Conservation (phyloP, 2,329 filamentous ascomycete species). For the Verticillium longisporum region DNA sequence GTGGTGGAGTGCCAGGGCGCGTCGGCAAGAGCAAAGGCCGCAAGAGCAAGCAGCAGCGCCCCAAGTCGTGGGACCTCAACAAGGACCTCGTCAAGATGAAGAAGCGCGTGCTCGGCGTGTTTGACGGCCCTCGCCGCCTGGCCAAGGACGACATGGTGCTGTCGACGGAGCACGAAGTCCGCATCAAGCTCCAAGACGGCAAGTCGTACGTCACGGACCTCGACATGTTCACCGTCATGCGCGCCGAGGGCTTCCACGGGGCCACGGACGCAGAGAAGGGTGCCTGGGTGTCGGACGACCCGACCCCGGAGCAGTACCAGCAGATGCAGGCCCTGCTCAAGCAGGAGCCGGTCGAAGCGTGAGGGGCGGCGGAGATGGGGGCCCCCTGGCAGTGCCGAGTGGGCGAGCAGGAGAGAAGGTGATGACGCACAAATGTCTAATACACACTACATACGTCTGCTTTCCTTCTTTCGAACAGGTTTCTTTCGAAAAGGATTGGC, state of each 20-base stretch:
- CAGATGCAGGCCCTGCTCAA: slow-evolving; percentile 43
- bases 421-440: background rate
- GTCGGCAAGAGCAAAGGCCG: slow-evolving; percentile 58
- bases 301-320: slow-evolving; percentile 53
- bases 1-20: slow-evolving; percentile 57
- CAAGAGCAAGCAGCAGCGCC: slow-evolving; percentile 91
- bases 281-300: slow-evolving; percentile 70
- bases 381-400: background rate
- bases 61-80: slow-evolving; percentile 86
- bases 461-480: background rate
- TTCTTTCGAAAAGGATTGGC: background rate
- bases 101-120: slow-evolving; percentile 91
- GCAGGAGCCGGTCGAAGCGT: background rate
- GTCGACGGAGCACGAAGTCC: slow-evolving; percentile 88
- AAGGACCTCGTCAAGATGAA: slow-evolving; percentile 96
- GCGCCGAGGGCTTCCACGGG: slow-evolving; percentile 75
- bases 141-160: slow-evolving; percentile 99
- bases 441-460: background rate
- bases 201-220: slow-evolving; percentile 86
- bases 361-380: background rate
- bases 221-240: slow-evolving; percentile 81
- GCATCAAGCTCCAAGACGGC: slow-evolving; percentile 69
- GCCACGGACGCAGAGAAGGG: slow-evolving; percentile 85
- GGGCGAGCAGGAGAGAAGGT: background rate
- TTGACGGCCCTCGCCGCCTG: slow-evolving; percentile 78